Percentiles rank a stretch among this genome's conserved stretches.
Conservation (phyloP, 352 stramenopile species). For the Pythium inflatum region DNA sequence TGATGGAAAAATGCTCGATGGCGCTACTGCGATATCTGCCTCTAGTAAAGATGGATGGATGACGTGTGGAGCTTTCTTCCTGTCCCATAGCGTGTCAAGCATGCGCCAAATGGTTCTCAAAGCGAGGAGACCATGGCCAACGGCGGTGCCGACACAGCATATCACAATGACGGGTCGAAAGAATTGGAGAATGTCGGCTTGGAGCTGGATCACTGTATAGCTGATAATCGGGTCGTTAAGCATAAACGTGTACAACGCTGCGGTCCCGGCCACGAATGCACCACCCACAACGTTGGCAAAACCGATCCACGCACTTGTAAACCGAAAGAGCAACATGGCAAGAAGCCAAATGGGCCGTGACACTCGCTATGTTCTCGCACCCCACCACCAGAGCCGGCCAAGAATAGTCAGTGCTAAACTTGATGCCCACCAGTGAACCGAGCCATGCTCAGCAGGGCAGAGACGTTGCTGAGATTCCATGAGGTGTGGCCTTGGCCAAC, state of each 20-base stretch:
- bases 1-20: no score
- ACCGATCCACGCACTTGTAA: not conserved
- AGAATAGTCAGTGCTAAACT: no score
- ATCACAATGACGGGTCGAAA: not conserved
- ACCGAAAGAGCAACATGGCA: constrained; percentile 15
- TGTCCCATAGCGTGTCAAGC: not conserved
- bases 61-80: not conserved
- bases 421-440: no score
- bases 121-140: not conserved
- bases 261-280: constrained; percentile 3
- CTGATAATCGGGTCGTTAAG: not conserved
- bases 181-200: not conserved
- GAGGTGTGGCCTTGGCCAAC: no score
- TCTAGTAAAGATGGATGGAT: not conserved
- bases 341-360: no score
- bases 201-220: not conserved
- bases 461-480: no score
- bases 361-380: no score
- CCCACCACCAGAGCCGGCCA: no score
- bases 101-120: not conserved
- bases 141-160: not conserved
- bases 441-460: no score
- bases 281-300: not conserved
- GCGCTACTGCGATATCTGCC: no score
- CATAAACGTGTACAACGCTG: not conserved